phyloP scores from a whole-genome alignment of 176 grass and related monocot species.

The Raddia guianensis region DNA sequence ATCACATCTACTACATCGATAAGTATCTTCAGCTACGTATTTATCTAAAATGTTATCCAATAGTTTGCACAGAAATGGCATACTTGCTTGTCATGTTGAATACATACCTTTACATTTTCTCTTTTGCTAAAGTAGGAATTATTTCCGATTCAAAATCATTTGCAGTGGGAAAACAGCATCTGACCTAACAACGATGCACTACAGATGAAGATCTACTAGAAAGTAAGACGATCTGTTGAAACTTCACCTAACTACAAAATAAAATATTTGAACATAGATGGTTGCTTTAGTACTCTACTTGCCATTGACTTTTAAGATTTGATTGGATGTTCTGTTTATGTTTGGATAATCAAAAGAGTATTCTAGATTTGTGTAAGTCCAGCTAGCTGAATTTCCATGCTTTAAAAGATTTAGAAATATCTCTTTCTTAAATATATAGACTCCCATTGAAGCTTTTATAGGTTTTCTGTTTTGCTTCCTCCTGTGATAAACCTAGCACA shows the following conservation, averaged over 20 bases:
- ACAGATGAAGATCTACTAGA: slow-evolving; percentile 45
- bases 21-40: neutral
- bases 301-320: neutral
- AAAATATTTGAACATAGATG: neutral
- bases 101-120: slow-evolving; percentile 65
- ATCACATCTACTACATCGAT: neutral
- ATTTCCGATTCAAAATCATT: slow-evolving; percentile 99
- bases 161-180: slow-evolving; percentile 94
- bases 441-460: slow-evolving; percentile 94
- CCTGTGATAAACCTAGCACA: slow-evolving; percentile 66
- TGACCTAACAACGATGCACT: slow-evolving; percentile 67
- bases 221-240: slow-evolving; percentile 22
- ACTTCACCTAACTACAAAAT: neutral
- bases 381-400: slow-evolving; percentile 52
- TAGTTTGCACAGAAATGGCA: slow-evolving; percentile 32
- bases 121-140: slow-evolving; percentile 81
- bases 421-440: slow-evolving; percentile 90
- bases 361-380: slow-evolving; percentile 6
- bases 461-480: slow-evolving; percentile 81
- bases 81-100: slow-evolving; percentile 50
- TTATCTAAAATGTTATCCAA: neutral
- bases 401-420: slow-evolving; percentile 92
- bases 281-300: neutral
- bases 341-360: neutral
- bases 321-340: neutral